Evolutionary conservation across 2,329 filamentous ascomycete genomes (phyloP).

Genomic region (Stemphylium lycopersici): DNA sequence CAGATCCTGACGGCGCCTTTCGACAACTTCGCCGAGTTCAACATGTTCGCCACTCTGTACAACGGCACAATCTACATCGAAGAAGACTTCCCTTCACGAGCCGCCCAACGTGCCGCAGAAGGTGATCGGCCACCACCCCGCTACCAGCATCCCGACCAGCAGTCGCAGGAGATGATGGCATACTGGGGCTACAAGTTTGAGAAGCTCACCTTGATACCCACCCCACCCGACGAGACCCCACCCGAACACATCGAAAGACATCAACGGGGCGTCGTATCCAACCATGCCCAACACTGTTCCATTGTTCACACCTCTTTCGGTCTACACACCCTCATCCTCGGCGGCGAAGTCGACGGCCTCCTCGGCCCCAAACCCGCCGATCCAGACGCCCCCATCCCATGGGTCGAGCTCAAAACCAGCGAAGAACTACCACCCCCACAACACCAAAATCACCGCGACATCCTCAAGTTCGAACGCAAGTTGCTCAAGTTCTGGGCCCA

Average conservation of each 20-base stretch:
- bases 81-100: constrained; percentile 80
- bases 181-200: constrained; percentile 99
- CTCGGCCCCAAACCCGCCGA: constrained; percentile 29
- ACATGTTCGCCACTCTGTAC: constrained; percentile 93
- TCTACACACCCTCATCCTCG: constrained; percentile 74
- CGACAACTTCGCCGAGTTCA: constrained; percentile 80
- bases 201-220: constrained; percentile 76
- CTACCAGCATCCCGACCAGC: constrained; percentile 57
- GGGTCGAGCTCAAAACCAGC: constrained; percentile 95
- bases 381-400: constrained; percentile 66
- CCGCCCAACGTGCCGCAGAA: constrained; percentile 62
- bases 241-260: constrained; percentile 81
- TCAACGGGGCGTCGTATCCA: constrained; percentile 75
- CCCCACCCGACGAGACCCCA: constrained; percentile 78
- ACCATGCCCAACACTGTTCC: constrained; percentile 94
- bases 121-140: constrained; percentile 28
- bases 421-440: constrained; percentile 62
- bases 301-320: constrained; percentile 89
- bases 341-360: constrained; percentile 90
- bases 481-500: constrained; percentile 97
- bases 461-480: constrained; percentile 82
- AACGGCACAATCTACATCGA: constrained; percentile 86
- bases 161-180: constrained; percentile 80
- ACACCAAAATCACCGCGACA: constrained; percentile 66
- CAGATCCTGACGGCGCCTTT: constrained; percentile 87